Conservation (phyloP, 2,329 filamentous ascomycete species). For the Fusarium multiceps region DNA sequence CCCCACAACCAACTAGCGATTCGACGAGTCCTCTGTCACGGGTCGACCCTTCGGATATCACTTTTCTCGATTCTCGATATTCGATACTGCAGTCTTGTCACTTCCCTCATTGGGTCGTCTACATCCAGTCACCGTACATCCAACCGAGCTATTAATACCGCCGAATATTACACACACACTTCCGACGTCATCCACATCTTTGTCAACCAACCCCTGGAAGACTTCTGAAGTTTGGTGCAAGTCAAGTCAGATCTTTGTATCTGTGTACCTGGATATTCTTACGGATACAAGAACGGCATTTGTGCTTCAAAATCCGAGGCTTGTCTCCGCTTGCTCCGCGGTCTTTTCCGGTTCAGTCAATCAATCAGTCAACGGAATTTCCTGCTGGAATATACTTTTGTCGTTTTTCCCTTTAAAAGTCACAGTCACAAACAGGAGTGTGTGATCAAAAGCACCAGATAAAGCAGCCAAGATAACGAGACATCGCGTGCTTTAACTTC, state of each 20-base stretch:
- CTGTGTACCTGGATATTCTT: constrained; percentile 15
- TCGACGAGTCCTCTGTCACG: constrained; percentile 25
- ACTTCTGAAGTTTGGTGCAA: constrained; percentile 17
- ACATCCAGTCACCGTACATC: constrained; percentile 20
- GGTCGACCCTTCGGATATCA: constrained; percentile 24
- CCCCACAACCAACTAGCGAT: constrained; percentile 36
- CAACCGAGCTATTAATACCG: constrained; percentile 30
- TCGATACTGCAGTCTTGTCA: constrained; percentile 13
- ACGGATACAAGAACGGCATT: constrained; percentile 37
- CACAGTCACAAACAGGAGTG: neutral
- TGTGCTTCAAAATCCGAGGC: constrained; percentile 38
- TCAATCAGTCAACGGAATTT: constrained; percentile 37
- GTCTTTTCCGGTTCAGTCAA: constrained; percentile 8
- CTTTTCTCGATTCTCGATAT: constrained; percentile 35
- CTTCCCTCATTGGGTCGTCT: constrained; percentile 26
- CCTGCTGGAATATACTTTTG: neutral
- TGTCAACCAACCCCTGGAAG: constrained; percentile 36
- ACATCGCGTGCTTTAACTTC: constrained; percentile 32
- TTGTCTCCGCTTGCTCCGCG: constrained; percentile 42
- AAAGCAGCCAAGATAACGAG: constrained; percentile 24
- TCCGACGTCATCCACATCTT: constrained; percentile 39
- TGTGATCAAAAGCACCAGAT: constrained; percentile 31
- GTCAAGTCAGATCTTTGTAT: constrained; percentile 22
- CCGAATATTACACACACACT: constrained; percentile 19
- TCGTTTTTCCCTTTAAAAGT: neutral